phyloP scores from a whole-genome alignment of 2,329 filamentous ascomycete genomes.

The Lasiodiplodia hormozganensis region DNA sequence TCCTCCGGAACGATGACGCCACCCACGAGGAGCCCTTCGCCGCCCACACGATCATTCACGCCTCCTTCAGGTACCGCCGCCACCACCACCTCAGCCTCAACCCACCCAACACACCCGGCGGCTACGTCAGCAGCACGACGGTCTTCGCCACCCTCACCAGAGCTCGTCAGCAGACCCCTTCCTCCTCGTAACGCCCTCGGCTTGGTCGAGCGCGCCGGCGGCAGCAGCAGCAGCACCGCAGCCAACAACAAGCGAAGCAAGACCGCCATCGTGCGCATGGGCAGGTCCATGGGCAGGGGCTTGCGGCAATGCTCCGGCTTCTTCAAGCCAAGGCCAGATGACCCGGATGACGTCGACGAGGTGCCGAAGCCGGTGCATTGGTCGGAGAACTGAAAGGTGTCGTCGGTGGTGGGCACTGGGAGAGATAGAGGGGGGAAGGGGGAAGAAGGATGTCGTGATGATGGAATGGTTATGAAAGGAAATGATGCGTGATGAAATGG shows the following conservation, averaged over 20 bases:
- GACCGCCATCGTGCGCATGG: neutral
- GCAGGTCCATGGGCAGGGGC: neutral
- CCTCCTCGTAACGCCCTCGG: neutral
- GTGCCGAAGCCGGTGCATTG: conserved; percentile 40
- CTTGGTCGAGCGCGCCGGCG: neutral
- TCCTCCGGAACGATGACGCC: neutral
- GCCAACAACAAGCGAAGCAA: neutral
- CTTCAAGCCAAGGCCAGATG: neutral
- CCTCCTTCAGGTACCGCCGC: neutral
- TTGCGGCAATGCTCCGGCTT: conserved; percentile 1
- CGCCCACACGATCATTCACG: neutral
- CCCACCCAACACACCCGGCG: neutral
- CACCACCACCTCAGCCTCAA: neutral
- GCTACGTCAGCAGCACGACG: neutral
- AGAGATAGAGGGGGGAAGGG: too few species aligned
- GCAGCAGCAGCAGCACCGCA: neutral
- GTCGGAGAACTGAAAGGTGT: conserved; percentile 33
- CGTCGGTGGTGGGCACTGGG: neutral
- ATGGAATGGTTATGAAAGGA: neutral
- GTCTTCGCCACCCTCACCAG: neutral
- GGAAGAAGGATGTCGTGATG: too few species aligned
- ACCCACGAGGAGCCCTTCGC: neutral
- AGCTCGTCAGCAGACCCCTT: neutral
- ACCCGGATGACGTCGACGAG: conserved; percentile 37
- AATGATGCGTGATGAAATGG: too few species aligned